Base-by-base conservation (phyloP, 345 rosid species). In the Brassica rapa region DNA sequence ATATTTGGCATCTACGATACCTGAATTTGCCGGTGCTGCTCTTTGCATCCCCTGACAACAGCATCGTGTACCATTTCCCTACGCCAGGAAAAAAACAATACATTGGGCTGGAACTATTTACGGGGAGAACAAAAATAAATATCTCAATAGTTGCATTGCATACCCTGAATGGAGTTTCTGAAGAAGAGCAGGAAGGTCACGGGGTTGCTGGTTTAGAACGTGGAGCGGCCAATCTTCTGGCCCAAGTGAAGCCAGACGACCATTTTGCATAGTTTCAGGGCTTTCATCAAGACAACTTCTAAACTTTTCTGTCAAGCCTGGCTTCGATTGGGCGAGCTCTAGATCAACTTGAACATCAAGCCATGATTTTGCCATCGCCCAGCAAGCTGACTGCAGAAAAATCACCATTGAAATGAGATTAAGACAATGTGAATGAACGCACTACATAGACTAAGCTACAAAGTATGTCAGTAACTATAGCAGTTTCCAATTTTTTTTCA, bases 351-450 rank as follows among this genome's bases (percentile, higher is more conserved):
- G 99, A 80, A 89, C 86, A 84, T 90, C 98, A 87, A 95, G 98
- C 99, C 99, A 93, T 41, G 98, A 95, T 80, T 89, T 95, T 73
- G 97, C 93, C 91, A 95, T 88, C 6, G 93, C 98, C 99, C 99
- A 95, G 87, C 97, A 95, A 19, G 98, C 99, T 83, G 99, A 86
- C 97, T 95, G 90, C 85, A 85, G 29, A 80, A 41, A 49, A 70
- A 32, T 23, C 35, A 74, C 56, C 57, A 2, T 70, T 62, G 29
- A 25, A 25, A 3, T 25, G 19, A 64, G 6, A 43, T 5, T 29
- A 37, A 60, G 61, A 27, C 10, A 80, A 53, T 53, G 71, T 69
- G 12, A 61, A 62, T 49, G 32, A 64, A 33, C 3, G n/a, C 19
- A 51, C 16, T 39, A 73, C 24, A 32, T 2, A 49, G 43, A 61